phyloP scores from a whole-genome alignment of 2,329 filamentous ascomycete species.

The Madurella mycetomatis region DNA sequence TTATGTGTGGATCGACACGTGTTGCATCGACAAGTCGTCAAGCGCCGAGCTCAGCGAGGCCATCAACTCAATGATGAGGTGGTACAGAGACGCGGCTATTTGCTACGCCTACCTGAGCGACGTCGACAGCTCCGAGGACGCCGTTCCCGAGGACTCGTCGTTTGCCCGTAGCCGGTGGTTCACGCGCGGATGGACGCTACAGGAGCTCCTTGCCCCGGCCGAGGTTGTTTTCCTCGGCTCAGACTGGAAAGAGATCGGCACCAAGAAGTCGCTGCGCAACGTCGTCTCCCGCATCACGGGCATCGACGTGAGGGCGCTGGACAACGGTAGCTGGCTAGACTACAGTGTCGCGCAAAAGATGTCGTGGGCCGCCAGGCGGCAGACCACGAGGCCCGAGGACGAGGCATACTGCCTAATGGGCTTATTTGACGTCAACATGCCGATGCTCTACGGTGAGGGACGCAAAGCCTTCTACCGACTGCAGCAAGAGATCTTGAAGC shows the following conservation, averaged over 20 bases:
- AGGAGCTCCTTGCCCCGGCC: constrained; percentile 2
- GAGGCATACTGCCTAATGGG: constrained; percentile 11
- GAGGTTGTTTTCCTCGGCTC: neutral
- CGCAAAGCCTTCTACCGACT: constrained; percentile 8
- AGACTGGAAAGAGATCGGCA: neutral
- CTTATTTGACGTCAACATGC: constrained; percentile 12
- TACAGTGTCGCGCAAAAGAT: too few species aligned
- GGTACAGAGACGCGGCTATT: constrained; percentile 17
- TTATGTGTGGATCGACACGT: constrained; percentile 22
- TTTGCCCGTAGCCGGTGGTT: constrained; percentile 7
- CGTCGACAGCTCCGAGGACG: neutral
- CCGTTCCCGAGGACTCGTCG: neutral
- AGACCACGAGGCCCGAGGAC: constrained; percentile 9
- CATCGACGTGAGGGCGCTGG: too few species aligned
- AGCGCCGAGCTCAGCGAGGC: constrained; percentile 20
- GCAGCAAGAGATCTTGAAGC: neutral
- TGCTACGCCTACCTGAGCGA: constrained; percentile 20
- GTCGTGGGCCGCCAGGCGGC: constrained; percentile 8
- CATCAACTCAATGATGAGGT: constrained; percentile 18
- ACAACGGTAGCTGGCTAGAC: too few species aligned
- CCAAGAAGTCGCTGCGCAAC: too few species aligned
- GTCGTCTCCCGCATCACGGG: too few species aligned
- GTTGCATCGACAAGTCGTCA: constrained; percentile 23
- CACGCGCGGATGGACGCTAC: constrained; percentile 10
- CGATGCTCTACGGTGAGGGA: constrained; percentile 15